Base-by-base conservation (phyloP, 768 basidiomycete genomes). In the Dendrothele bispora region DNA sequence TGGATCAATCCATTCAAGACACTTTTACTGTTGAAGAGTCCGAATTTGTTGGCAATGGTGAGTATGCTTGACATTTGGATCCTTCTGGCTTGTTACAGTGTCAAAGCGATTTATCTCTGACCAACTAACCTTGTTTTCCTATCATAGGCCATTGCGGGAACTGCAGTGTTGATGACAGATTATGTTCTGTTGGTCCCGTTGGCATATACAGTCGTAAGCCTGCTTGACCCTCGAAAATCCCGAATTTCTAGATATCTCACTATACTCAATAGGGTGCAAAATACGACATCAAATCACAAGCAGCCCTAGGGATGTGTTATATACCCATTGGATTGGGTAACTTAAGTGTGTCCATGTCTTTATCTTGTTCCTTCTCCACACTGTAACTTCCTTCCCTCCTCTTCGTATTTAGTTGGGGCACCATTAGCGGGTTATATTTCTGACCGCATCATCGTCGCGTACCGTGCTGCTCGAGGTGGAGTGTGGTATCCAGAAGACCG, bases 401-500 rank as follows among this genome's bases (percentile, higher is more conserved):
- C 35, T 24, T 24, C 14, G 7, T 11, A 17, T 28, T 3, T 43
- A 86, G 83, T 80, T 37, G 84, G 85, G 1, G 79, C 84, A 2
- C 77, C 79, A 3, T 52, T 84, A 5, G 74, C 80, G 0, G 86
- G 86, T 1, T 69, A 68, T 14, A 50, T 85, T 0, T 86, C 86
- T 0, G 87, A 88, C 59, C 50, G 54, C 22, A 63, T 74, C 0
- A 67, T 89, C 20, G 64, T 74, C 15, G 59, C 56, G 32, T 82
- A 78, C 65, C 74, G 74, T 14, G 63, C 69, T 38, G 59, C 65
- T 5, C 75, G 84, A 20, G 72, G 71, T 0, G 84, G 83, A 1
- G 55, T 67, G 2, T 86, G 82, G 83, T 75, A 79, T 35, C 85
- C 85, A 0, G 85, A 89, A 60, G 87, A 86, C 53, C 78, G 86